Base-by-base conservation (phyloP, 768 basidiomycete genomes). In the Pleurotus ostreatus region DNA sequence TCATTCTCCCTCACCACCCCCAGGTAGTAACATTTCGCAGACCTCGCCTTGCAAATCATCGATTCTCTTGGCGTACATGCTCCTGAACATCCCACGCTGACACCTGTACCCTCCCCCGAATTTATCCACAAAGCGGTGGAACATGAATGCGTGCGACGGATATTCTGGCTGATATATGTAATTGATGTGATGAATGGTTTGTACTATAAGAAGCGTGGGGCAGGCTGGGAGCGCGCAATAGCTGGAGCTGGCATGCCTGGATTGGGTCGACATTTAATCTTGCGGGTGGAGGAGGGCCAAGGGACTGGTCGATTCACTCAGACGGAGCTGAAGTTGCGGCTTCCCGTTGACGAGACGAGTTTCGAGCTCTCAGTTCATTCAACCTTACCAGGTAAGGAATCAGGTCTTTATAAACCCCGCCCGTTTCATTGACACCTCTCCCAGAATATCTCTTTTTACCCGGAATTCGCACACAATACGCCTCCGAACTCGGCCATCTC, bases 261-360 rank as follows among this genome's bases (percentile, higher is more conserved):
- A 40, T 38, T 61, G 53, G 55, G 56, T 59, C 30, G 57, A 37
- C 2, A 57, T 64, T 8, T 61, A 57, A 49, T 60, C 63, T 16
- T 64, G 54, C 57, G 72, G 71, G 44, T 25, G 16, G 51, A 53
- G 12, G 51, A 53, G 18, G 51, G 51, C 20, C 48, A 49, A 16
- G 43, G 43, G 9, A 22, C 16, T n/a, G 51, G 51, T 20, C 39
- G 38, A 12, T 53, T 53, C 13, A 53, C 22, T 53, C 51, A 40
- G 39, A 68, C 71, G 41, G 80, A 86, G 57, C 68, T 82, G 56
- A 77, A 76, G 37, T 77, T 91, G 43, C 81, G 85, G 48, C 74
- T 92, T 37, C 90, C 90, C n/a, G 82, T 84, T 6, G 89, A 92
- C 64, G 90, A 92, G 68, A 84, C 88, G 7, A 85, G 81, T 66